Evolutionary conservation across 192 early-diverging fungal genomes (phyloP).

Genomic region (Phlyctochytrium planicorne): DNA sequence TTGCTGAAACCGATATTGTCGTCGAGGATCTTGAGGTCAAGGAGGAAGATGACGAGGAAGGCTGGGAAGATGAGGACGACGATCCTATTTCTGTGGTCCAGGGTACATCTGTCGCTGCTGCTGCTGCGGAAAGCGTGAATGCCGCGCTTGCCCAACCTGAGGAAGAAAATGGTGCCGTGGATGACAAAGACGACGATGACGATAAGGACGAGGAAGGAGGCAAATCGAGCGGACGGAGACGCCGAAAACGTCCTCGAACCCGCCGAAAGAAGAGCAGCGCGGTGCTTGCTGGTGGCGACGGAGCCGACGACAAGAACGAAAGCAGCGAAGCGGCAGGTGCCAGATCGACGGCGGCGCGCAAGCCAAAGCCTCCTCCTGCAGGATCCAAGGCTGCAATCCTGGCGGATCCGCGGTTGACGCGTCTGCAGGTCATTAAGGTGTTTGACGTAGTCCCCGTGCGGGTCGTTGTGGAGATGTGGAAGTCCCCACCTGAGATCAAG

Average conservation of each 20-base stretch:
- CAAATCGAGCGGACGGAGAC: background rate
- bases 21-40: slow-evolving; percentile 9
- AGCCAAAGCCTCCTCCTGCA: too few species aligned
- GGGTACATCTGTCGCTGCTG: background rate
- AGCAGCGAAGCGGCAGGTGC: too few species aligned
- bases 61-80: background rate
- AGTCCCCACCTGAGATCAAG: slow-evolving; percentile 44
- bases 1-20: background rate
- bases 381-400: too few species aligned
- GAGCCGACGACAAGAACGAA: slow-evolving; percentile 15
- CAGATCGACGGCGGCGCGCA: too few species aligned
- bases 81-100: background rate
- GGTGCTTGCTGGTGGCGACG: background rate
- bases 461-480: slow-evolving; percentile 32
- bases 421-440: slow-evolving; percentile 39
- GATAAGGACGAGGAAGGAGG: slow-evolving; percentile 7
- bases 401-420: slow-evolving; percentile 11
- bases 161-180: background rate
- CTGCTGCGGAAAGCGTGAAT: background rate
- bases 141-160: background rate
- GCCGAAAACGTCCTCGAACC: slow-evolving; percentile 10
- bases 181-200: background rate
- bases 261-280: background rate
- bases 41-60: slow-evolving; percentile 4
- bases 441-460: slow-evolving; percentile 44